A percentile compares a stretch with the other conserved stretches of the same genome.
phyloP scores from a whole-genome alignment of 202 grass and related monocot genomes.

The Dendrocalamus latiflorus region DNA sequence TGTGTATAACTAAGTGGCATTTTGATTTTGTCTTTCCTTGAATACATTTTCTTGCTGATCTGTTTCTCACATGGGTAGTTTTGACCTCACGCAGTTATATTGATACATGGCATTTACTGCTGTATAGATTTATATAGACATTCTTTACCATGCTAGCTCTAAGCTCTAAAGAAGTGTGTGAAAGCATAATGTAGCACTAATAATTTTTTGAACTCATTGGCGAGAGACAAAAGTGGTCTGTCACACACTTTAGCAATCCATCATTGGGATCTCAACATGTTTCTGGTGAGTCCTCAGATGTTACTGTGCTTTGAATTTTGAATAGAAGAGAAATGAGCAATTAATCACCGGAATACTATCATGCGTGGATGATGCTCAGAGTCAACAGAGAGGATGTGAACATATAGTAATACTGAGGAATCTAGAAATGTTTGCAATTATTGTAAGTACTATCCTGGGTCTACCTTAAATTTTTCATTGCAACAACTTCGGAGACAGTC shows the following conservation, averaged over 20 bases:
- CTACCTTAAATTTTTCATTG: not conserved
- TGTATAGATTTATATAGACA: not conserved
- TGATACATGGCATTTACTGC: not conserved
- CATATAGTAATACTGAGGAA: not conserved
- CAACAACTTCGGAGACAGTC: not conserved
- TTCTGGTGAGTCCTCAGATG: not conserved
- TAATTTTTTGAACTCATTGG: not conserved
- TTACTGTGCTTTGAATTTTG: not conserved
- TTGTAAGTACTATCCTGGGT: not conserved
- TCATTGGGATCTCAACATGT: slow-evolving; percentile 7
- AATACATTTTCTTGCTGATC: not conserved
- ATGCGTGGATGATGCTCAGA: not conserved
- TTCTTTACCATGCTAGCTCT: slow-evolving; percentile 3
- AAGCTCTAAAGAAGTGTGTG: not conserved
- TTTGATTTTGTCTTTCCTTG: slow-evolving; percentile 1
- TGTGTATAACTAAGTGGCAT: not conserved
- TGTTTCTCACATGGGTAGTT: not conserved
- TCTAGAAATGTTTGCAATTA: not conserved
- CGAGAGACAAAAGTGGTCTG: not conserved
- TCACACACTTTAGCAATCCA: not conserved
- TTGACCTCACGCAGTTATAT: not conserved
- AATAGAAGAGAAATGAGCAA: not conserved
- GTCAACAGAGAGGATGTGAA: not conserved
- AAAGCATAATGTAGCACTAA: not conserved
- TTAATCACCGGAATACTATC: not conserved